A percentile compares a stretch with the other conserved stretches of the same genome.
These are phyloP conservation scores for Huiozyma sinensis DNA, from an alignment of 805 yeast species.

Conservation along the genomic window DNA sequence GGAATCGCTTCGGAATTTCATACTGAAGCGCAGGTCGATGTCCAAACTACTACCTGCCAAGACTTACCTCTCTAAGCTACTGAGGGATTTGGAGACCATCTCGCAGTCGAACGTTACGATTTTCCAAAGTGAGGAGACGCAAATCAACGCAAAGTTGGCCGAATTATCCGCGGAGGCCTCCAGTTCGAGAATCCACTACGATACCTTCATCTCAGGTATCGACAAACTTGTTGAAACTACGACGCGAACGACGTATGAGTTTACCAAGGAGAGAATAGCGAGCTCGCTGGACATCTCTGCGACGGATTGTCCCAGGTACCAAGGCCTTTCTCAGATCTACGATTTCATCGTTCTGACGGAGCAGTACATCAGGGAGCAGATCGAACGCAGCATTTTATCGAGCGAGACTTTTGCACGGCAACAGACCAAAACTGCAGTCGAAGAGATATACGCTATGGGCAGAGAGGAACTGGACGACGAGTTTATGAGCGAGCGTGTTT, in stretches of 20 bases:
- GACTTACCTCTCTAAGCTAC: constrained; percentile 63
- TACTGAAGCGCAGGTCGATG: constrained; percentile 76
- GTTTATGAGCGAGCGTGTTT: constrained; percentile 45
- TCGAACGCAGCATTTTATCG: constrained; percentile 49
- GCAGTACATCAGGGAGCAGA: constrained; percentile 49
- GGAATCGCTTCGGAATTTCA: constrained; percentile 72
- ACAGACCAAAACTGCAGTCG: constrained; percentile 50
- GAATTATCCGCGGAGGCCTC: constrained; percentile 57
- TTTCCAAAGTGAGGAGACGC: constrained; percentile 39
- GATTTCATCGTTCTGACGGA: constrained; percentile 66
- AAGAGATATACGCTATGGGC: constrained; percentile 53
- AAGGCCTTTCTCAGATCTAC: constrained; percentile 53
- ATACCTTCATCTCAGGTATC: constrained; percentile 45
- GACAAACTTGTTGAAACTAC: constrained; percentile 54
- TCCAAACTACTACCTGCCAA: constrained; percentile 91
- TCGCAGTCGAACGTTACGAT: constrained; percentile 53
- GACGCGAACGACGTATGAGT: constrained; percentile 47
- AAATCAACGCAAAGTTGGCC: constrained; percentile 39
- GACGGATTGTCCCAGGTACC: constrained; percentile 35
- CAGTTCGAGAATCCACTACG: constrained; percentile 39
- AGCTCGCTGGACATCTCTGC: constrained; percentile 36
- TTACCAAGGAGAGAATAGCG: constrained; percentile 44
- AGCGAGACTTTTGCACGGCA: constrained; percentile 64
- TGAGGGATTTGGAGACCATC: constrained; percentile 51
- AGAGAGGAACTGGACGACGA: constrained; percentile 52